A percentile compares a stretch with the other conserved stretches of the same genome.
Conservation (phyloP, 768 basidiomycete species). For the Pleurotus citrinopileatus region DNA sequence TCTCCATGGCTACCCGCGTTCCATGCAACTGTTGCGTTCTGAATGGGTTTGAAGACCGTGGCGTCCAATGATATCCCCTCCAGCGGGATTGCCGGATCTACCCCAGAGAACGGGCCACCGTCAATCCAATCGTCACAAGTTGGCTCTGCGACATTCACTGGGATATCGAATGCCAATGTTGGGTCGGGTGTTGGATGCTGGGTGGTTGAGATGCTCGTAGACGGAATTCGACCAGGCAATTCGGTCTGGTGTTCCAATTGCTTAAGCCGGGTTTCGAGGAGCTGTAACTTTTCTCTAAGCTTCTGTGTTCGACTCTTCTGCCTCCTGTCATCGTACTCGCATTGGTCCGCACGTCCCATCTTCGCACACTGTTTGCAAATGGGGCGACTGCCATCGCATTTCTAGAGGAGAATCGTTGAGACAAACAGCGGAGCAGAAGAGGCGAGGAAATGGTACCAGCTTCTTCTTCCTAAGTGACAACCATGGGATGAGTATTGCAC, state of each 20-base stretch:
- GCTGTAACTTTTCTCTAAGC: constrained; percentile 51
- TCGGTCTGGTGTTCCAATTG: constrained; percentile 45
- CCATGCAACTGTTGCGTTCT: neutral
- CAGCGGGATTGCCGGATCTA: neutral
- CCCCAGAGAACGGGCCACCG: neutral
- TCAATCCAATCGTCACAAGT: neutral
- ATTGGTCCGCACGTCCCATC: constrained; percentile 48
- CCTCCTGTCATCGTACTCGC: constrained; percentile 58
- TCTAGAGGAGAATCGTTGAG: constrained; percentile 33
- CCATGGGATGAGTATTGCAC: neutral
- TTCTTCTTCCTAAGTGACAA: constrained; percentile 30
- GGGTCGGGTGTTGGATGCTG: neutral
- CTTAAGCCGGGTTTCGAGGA: constrained; percentile 50
- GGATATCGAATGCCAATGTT: constrained; percentile 15
- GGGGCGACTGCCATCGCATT: constrained; percentile 60
- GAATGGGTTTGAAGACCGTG: neutral
- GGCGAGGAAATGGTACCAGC: constrained; percentile 23
- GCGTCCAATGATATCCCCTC: neutral
- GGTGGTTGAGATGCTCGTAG: neutral
- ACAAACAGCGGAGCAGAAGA: neutral
- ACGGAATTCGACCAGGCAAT: constrained; percentile 17
- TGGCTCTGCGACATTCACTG: neutral
- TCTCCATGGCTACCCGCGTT: neutral
- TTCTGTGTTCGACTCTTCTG: constrained; percentile 59
- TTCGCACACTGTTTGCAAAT: constrained; percentile 54